These are phyloP conservation scores for Komagataella phaffii DNA, from an alignment of 805 yeast species.

Conservation along the genomic window DNA sequence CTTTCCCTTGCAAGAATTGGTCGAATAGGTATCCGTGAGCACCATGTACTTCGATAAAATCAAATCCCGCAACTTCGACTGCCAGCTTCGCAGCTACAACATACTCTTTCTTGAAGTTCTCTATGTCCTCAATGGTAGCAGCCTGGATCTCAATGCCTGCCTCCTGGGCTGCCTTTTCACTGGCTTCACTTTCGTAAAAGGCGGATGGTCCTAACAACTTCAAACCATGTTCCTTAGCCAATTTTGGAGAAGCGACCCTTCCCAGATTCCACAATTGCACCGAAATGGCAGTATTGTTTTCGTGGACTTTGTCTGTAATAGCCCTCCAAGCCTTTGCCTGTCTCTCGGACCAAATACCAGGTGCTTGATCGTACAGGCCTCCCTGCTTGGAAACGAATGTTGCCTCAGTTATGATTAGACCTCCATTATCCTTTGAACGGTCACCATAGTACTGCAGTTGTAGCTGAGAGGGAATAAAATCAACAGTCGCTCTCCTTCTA, in stretches of 20 bases:
- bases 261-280: slow-evolving; percentile 44
- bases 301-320: slow-evolving; percentile 35
- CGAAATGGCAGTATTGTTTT: slow-evolving; percentile 28
- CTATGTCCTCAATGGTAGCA: slow-evolving; percentile 25
- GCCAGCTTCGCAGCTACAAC: slow-evolving; percentile 16
- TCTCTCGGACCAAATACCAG: slow-evolving; percentile 34
- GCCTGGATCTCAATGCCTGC: slow-evolving; percentile 32
- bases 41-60: slow-evolving; percentile 15
- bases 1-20: slow-evolving; percentile 12
- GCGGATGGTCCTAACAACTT: slow-evolving; percentile 27
- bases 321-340: slow-evolving; percentile 37
- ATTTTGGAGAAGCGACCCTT: slow-evolving; percentile 21
- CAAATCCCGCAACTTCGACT: slow-evolving; percentile 14
- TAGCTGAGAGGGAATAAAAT: slow-evolving; percentile 31
- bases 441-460: slow-evolving; percentile 40
- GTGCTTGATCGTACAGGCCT: slow-evolving; percentile 28
- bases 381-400: slow-evolving; percentile 30
- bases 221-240: slow-evolving; percentile 20
- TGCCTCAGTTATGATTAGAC: slow-evolving; percentile 49
- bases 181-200: slow-evolving; percentile 19
- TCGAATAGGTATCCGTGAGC: slow-evolving; percentile 17
- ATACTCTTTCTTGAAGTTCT: slow-evolving; percentile 25
- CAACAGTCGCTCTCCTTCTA: slow-evolving; percentile 25
- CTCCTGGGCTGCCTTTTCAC: slow-evolving; percentile 19
- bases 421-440: slow-evolving; percentile 41